Conservation (phyloP, 306 rosid species). For the Comarum palustre region DNA sequence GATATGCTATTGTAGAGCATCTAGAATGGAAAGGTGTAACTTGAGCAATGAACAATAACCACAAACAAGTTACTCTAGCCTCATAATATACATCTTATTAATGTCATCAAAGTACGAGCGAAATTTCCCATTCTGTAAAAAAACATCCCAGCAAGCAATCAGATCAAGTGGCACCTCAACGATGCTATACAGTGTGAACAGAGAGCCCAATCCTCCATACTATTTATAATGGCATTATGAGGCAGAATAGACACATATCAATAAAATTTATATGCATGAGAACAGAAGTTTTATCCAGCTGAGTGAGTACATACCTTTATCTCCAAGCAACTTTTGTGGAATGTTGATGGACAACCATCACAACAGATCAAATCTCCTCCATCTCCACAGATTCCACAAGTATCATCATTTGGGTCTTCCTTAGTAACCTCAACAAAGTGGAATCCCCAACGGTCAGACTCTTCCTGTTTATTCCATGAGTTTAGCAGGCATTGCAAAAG, state of each 20-base stretch:
- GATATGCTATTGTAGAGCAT: neutral
- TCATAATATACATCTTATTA: neutral
- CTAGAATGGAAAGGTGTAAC: neutral
- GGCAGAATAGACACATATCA: neutral
- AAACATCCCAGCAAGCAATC: neutral
- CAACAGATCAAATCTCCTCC: conserved; percentile 96
- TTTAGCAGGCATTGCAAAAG: conserved; percentile 83
- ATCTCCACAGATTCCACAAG: conserved; percentile 96
- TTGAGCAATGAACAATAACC: neutral
- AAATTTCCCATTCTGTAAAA: neutral
- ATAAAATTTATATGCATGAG: neutral
- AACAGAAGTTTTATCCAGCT: neutral
- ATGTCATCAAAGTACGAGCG: neutral
- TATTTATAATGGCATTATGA: neutral
- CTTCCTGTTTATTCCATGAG: conserved; percentile 82
- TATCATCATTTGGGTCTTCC: conserved; percentile 92
- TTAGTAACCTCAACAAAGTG: conserved; percentile 65
- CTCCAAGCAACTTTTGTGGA: conserved; percentile 86
- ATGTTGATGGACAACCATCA: conserved; percentile 95
- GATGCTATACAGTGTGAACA: neutral
- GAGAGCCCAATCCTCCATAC: neutral
- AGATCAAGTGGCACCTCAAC: neutral
- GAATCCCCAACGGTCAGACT: conserved; percentile 58
- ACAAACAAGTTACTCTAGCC: neutral
- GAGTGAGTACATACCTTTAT: conserved; percentile 51